phyloP scores from a whole-genome alignment of 2,329 filamentous ascomycete species.

The Fonsecaea pedrosoi region DNA sequence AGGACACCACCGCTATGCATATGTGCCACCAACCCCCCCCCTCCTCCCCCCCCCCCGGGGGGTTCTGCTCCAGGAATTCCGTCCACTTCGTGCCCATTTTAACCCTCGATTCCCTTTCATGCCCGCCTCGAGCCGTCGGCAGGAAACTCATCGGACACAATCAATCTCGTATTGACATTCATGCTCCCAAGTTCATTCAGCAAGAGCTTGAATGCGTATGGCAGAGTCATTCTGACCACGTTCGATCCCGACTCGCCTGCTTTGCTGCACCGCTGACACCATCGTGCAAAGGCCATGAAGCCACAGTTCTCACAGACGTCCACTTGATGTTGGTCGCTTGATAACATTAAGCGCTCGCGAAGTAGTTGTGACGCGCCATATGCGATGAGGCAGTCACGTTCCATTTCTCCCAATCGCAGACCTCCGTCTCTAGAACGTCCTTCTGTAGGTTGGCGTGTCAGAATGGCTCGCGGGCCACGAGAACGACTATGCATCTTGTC shows the following conservation, averaged over 20 bases:
- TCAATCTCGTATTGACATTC: constrained; percentile 94
- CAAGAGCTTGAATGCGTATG: constrained; percentile 93
- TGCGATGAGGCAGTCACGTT: constrained; percentile 95
- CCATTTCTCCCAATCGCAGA: constrained; percentile 95
- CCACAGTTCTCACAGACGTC: constrained; percentile 95
- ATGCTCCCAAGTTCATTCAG: constrained; percentile 97
- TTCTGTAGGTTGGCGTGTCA: constrained; percentile 95
- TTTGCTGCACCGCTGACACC: constrained; percentile 80
- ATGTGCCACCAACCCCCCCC: neutral
- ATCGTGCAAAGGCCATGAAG: constrained; percentile 92
- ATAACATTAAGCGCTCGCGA: constrained; percentile 92
- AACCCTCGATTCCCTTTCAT: constrained; percentile 1
- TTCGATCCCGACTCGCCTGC: constrained; percentile 72
- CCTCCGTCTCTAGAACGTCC: constrained; percentile 92
- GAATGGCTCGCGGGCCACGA: constrained; percentile 84
- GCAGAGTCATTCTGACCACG: constrained; percentile 93
- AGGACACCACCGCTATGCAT: constrained; percentile 11
- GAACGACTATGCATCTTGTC: constrained; percentile 99
- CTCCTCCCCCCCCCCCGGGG: no score
- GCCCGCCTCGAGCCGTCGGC: constrained; percentile 40
- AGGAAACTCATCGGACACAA: constrained; percentile 93
- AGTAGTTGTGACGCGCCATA: constrained; percentile 94
- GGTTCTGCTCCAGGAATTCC: neutral
- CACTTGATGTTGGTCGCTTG: constrained; percentile 85
- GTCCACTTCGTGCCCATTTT: neutral